Percentiles rank a stretch among this genome's conserved stretches.
phyloP scores from a whole-genome alignment of 225 moss, liverwort and hornwort genomes.

The Bryoerythrophyllum caledonicum region DNA sequence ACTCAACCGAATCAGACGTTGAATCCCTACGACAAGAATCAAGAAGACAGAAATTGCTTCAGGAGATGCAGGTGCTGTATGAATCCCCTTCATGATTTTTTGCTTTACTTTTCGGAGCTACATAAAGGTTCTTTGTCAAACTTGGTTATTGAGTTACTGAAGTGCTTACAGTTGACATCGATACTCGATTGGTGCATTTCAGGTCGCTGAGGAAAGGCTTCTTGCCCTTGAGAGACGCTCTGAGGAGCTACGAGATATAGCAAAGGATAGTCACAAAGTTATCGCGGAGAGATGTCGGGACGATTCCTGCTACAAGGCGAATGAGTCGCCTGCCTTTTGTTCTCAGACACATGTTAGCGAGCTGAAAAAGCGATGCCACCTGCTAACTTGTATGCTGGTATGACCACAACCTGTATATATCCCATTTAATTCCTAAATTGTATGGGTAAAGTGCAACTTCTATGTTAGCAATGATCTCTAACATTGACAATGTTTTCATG shows the following conservation, averaged over 20 bases:
- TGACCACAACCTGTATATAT: constrained; percentile 7
- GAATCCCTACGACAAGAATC: constrained; percentile 23
- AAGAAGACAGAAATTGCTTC: constrained; percentile 36
- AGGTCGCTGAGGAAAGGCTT: constrained; percentile 47
- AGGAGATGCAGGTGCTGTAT: constrained; percentile 44
- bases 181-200: constrained; percentile 28
- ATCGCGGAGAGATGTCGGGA: constrained; percentile 34
- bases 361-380: constrained; percentile 39
- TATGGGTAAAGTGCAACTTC: background rate
- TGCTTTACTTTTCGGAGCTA: background rate
- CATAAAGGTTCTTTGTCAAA: constrained; percentile 2
- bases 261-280: constrained; percentile 34
- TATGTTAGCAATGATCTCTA: constrained; percentile 11
- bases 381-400: constrained; percentile 50
- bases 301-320: constrained; percentile 22
- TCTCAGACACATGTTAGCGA: constrained; percentile 27
- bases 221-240: constrained; percentile 37
- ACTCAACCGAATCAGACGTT: constrained; percentile 21
- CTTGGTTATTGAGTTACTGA: background rate
- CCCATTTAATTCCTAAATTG: background rate
- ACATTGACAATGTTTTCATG: constrained; percentile 18
- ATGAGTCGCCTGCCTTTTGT: constrained; percentile 23
- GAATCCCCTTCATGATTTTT: background rate
- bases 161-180: constrained; percentile 18
- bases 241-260: constrained; percentile 31